These are phyloP conservation scores for Cetradonia linearis DNA, from an alignment of 495 filamentous ascomycete genomes.

Conservation along the genomic window DNA sequence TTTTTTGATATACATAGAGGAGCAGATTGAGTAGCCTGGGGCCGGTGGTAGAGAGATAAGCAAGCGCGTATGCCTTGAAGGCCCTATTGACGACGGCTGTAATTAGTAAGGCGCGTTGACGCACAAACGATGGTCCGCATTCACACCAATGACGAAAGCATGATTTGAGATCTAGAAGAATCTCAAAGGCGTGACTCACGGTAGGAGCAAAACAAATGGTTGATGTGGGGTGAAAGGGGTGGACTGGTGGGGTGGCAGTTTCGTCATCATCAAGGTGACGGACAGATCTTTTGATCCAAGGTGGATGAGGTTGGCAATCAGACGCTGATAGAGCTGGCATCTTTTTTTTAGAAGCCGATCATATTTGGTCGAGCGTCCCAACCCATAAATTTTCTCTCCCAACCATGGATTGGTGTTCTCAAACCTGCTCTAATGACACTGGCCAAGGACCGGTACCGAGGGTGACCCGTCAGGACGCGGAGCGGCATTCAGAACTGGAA, in stretches of 20 bases:
- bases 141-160: too few relatives aligned
- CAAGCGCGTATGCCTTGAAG: conserved; percentile 18
- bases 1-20: conserved; percentile 7
- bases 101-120: not conserved
- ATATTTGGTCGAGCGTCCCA: not conserved
- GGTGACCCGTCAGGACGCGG: not conserved
- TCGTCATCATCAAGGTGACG: not conserved
- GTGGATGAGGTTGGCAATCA: not conserved
- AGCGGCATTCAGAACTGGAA: not conserved
- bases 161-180: not conserved
- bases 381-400: not conserved
- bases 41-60: conserved; percentile 15
- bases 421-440: not conserved
- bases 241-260: not conserved
- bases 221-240: not conserved
- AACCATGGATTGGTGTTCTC: not conserved
- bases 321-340: not conserved
- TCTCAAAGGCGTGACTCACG: not conserved
- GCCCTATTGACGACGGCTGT: not conserved
- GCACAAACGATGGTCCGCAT: too few relatives aligned
- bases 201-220: not conserved
- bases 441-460: not conserved
- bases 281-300: not conserved
- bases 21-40: conserved; percentile 18
- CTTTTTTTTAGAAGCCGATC: not conserved